Evolutionary conservation across 371 early-diverging fungal species (phyloP), one percentile per base, ranked within the genome.

Genomic region (Gilbertella persicaria): DNA sequence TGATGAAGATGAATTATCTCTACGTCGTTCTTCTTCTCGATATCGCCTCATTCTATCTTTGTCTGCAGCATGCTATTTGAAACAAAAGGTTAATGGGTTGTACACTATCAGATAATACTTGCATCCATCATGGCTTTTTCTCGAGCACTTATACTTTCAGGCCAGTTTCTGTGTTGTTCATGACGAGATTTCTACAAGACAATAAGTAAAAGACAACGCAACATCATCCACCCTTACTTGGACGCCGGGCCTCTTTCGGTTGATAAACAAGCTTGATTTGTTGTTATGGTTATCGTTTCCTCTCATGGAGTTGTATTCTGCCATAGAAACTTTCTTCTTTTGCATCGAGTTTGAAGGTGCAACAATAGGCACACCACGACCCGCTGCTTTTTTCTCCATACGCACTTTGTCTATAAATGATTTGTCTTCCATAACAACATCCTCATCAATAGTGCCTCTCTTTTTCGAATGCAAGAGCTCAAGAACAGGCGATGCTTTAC

Each of bases 221-320:
- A n/a, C n/a, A n/a, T n/a, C n/a, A n/a, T n/a, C n/a, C n/a, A n/a
- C n/a, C n/a, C 60, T 59, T 53, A 54, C 60, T 12, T 44, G n/a
- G 0, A 33, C 20, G 5, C 6, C 17, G 0, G 45, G 37, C 10
- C 33, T 47, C 26, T 29, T 46, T 37, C 36, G 52, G 10, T 58
- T 62, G 9, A 69, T 65, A 58, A 66, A 65, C 14, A 68, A 33
- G 29, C 41, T 64, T 19, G 51, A 41, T 9, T 26, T 14, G 26
- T 25, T 17, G 38, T 17, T n/a, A 14, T 36, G 28, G 16, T n/a
- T 38, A 51, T 9, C 41, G 19, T 36, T 29, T 9, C 69, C 71
- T 39, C 61, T 48, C 0, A 59, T 43, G 7, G 57, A 47, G 4
- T 60, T 49, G 29, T 67, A 71, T 21, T 58, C 60, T 14, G 36